Percentiles rank a stretch among this genome's conserved stretches.
Evolutionary conservation across 768 basidiomycete species (phyloP).

Genomic region (Gloeopeniophorella convolvens): DNA sequence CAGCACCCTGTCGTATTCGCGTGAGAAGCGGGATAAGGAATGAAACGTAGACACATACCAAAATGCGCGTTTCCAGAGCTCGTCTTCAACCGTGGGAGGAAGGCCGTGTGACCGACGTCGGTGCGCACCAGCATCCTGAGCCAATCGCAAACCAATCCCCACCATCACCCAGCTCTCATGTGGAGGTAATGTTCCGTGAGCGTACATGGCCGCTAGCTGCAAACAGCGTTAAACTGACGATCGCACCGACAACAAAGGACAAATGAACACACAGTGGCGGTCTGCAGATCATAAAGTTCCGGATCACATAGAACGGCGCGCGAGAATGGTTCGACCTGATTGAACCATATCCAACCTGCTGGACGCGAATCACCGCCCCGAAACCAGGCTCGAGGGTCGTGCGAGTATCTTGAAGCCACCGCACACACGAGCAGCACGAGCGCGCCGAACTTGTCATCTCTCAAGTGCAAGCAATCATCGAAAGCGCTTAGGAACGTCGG

Average conservation of each 20-base stretch:
- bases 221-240: not conserved
- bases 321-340: slow-evolving; percentile 54
- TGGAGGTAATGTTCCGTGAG: slow-evolving; percentile 39
- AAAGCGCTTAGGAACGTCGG: slow-evolving; percentile 14
- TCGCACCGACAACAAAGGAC: not conserved
- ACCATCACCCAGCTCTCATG: slow-evolving; percentile 51
- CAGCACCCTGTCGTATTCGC: slow-evolving; percentile 36
- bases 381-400: slow-evolving; percentile 11
- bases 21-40: not conserved
- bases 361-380: slow-evolving; percentile 26
- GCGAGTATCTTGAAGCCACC: slow-evolving; percentile 10
- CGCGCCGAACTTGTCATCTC: slow-evolving; percentile 13
- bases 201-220: slow-evolving; percentile 33
- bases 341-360: slow-evolving; percentile 42
- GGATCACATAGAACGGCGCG: slow-evolving; percentile 50
- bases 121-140: slow-evolving; percentile 76
- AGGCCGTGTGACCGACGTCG: slow-evolving; percentile 36
- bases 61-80: slow-evolving; percentile 71
- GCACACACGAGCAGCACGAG: slow-evolving; percentile 19
- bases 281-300: slow-evolving; percentile 66
- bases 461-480: slow-evolving; percentile 7
- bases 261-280: slow-evolving; percentile 39
- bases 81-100: slow-evolving; percentile 48
- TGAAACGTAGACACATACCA: slow-evolving; percentile 34
- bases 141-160: slow-evolving; percentile 58